phyloP scores from a whole-genome alignment of 2,329 filamentous ascomycete genomes.

The Cryphonectria nitschkei region DNA sequence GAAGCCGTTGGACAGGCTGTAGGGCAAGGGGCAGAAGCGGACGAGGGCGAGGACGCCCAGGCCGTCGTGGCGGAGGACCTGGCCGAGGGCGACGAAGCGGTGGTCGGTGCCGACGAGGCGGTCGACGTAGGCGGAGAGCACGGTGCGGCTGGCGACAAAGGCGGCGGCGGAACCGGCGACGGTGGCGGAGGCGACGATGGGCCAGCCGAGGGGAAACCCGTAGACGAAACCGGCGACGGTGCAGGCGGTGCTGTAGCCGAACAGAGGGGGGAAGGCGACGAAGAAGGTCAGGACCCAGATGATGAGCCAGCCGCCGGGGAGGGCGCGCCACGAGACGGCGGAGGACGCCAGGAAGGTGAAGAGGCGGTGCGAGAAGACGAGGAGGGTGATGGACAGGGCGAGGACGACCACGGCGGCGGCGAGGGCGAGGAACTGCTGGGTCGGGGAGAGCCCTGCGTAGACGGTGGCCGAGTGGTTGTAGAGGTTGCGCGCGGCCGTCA shows the following conservation, averaged over 20 bases:
- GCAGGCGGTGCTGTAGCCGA: slow-evolving; percentile 80
- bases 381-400: slow-evolving; percentile 66
- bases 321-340: slow-evolving; percentile 75
- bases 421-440: slow-evolving; percentile 65
- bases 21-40: slow-evolving; percentile 88
- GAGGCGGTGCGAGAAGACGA: slow-evolving; percentile 79
- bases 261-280: slow-evolving; percentile 82
- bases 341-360: slow-evolving; percentile 75
- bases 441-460: slow-evolving; percentile 59
- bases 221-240: slow-evolving; percentile 60
- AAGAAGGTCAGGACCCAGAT: slow-evolving; percentile 75
- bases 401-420: slow-evolving; percentile 53
- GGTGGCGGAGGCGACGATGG: slow-evolving; percentile 78
- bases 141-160: slow-evolving; percentile 78
- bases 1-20: slow-evolving; percentile 91
- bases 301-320: slow-evolving; percentile 73
- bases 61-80: slow-evolving; percentile 89
- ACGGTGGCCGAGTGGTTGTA: slow-evolving; percentile 50
- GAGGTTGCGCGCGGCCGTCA: slow-evolving; percentile 47
- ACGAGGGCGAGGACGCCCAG: slow-evolving; percentile 89
- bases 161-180: slow-evolving; percentile 76
- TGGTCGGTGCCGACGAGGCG: slow-evolving; percentile 80
- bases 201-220: slow-evolving; percentile 71
- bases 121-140: slow-evolving; percentile 79
- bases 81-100: slow-evolving; percentile 83